phyloP scores from a whole-genome alignment of 1,284 basidiomycete genomes.

The Abortiporus biennis region DNA sequence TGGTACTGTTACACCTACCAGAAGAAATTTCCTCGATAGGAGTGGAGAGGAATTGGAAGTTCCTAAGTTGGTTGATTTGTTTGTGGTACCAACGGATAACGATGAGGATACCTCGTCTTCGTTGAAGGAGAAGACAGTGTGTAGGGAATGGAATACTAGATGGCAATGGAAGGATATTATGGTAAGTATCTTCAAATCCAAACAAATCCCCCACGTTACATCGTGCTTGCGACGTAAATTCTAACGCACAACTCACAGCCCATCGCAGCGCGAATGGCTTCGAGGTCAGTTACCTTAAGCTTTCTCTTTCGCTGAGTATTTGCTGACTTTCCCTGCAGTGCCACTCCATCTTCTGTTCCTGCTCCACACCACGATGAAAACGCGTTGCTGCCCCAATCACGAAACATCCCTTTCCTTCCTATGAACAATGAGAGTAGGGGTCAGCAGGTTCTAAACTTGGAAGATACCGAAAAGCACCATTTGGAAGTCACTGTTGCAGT shows the following conservation, averaged over 20 bases:
- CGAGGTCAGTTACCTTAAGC: not conserved
- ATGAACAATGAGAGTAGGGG: too few relatives aligned
- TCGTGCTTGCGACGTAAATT: not conserved
- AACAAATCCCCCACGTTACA: not conserved
- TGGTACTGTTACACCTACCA: too few relatives aligned
- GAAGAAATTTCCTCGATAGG: too few relatives aligned
- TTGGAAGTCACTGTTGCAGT: too few relatives aligned
- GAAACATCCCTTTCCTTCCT: too few relatives aligned
- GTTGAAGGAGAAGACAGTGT: not conserved
- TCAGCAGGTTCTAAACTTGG: too few relatives aligned
- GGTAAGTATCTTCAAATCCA: too few relatives aligned
- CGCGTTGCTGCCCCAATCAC: too few relatives aligned
- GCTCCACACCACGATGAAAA: not conserved
- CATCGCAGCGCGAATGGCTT: not conserved
- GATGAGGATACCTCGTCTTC: not conserved
- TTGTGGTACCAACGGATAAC: not conserved
- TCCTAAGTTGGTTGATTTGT: not conserved
- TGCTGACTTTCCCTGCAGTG: not conserved
- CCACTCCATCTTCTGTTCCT: not conserved
- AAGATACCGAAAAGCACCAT: too few relatives aligned
- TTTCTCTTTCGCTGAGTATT: not conserved
- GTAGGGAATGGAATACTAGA: not conserved
- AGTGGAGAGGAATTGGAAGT: too few relatives aligned
- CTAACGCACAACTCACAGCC: not conserved
- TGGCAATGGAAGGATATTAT: conserved; percentile 1